phyloP scores from a whole-genome alignment of 2,329 filamentous ascomycete species.

The Fusarium sp. region DNA sequence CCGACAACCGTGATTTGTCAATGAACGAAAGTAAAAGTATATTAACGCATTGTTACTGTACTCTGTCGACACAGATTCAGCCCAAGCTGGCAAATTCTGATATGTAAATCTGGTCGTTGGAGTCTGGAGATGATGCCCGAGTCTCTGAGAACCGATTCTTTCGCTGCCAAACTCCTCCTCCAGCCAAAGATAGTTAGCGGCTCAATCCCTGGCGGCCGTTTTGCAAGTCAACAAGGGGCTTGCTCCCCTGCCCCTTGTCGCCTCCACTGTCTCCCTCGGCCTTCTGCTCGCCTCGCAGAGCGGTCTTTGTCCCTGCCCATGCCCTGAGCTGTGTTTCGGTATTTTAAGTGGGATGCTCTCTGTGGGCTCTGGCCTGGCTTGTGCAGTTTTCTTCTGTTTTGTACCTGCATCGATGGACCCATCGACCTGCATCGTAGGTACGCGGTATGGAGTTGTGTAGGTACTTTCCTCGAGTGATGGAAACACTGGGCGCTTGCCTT shows the following conservation, averaged over 20 bases:
- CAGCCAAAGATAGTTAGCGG: slow-evolving; percentile 12
- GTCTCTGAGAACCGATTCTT: slow-evolving; percentile 19
- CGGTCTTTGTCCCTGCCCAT: slow-evolving; percentile 13
- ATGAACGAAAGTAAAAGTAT: background rate
- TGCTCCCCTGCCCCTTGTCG: slow-evolving; percentile 16
- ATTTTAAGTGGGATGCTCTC: slow-evolving; percentile 11
- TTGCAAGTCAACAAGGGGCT: slow-evolving; percentile 25
- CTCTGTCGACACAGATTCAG: slow-evolving; percentile 2
- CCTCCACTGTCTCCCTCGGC: slow-evolving; percentile 14
- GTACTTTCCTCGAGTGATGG: background rate
- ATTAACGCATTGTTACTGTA: background rate
- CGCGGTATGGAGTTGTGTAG: background rate
- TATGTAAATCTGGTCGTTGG: slow-evolving; percentile 2
- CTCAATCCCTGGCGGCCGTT: slow-evolving; percentile 38
- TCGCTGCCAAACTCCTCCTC: slow-evolving; percentile 26
- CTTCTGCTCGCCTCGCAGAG: slow-evolving; percentile 30
- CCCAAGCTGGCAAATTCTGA: background rate
- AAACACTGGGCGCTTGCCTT: background rate
- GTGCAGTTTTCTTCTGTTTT: slow-evolving; percentile 17
- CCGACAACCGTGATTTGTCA: slow-evolving; percentile 13
- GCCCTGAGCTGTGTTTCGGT: slow-evolving; percentile 5
- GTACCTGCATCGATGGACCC: slow-evolving; percentile 37
- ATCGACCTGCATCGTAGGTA: slow-evolving; percentile 18
- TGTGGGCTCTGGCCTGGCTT: slow-evolving; percentile 8
- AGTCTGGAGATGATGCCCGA: background rate